phyloP scores from a whole-genome alignment of 495 filamentous ascomycete species.

The Penicillium canariense region DNA sequence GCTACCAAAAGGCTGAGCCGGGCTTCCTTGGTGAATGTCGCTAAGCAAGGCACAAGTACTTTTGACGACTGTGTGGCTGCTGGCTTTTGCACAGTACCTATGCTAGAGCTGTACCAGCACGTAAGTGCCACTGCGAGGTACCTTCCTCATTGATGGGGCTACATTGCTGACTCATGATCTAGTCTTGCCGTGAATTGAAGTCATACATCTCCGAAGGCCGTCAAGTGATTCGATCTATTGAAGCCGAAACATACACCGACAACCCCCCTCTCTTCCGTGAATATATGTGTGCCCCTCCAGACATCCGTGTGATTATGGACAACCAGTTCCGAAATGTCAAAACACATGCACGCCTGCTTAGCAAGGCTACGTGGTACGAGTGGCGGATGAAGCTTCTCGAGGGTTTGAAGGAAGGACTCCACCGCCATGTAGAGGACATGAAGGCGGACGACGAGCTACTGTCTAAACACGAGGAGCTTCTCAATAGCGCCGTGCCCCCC shows the following conservation, averaged over 20 bases:
- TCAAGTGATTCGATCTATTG: conserved; percentile 82
- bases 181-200: conserved; percentile 92
- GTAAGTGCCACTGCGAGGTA: conserved; percentile 46
- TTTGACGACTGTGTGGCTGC: conserved; percentile 81
- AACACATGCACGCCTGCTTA: conserved; percentile 81
- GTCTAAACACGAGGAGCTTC: conserved; percentile 60
- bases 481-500: conserved; percentile 62
- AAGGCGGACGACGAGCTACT: conserved; percentile 69
- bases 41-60: conserved; percentile 39
- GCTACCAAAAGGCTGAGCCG: conserved; percentile 38
- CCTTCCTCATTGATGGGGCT: not conserved
- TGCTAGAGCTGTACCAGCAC: conserved; percentile 92
- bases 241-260: conserved; percentile 78
- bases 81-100: conserved; percentile 85
- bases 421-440: conserved; percentile 73
- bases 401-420: conserved; percentile 74
- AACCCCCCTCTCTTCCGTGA: conserved; percentile 90
- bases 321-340: conserved; percentile 96
- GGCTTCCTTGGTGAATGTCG: conserved; percentile 41
- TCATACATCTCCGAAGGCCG: conserved; percentile 91
- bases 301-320: conserved; percentile 83
- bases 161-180: conserved; percentile 31
- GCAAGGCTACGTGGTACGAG: conserved; percentile 95
- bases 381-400: conserved; percentile 93
- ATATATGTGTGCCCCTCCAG: conserved; percentile 83